Conservation (phyloP, 2,329 filamentous ascomycete species). For the Myotisia sp. region DNA sequence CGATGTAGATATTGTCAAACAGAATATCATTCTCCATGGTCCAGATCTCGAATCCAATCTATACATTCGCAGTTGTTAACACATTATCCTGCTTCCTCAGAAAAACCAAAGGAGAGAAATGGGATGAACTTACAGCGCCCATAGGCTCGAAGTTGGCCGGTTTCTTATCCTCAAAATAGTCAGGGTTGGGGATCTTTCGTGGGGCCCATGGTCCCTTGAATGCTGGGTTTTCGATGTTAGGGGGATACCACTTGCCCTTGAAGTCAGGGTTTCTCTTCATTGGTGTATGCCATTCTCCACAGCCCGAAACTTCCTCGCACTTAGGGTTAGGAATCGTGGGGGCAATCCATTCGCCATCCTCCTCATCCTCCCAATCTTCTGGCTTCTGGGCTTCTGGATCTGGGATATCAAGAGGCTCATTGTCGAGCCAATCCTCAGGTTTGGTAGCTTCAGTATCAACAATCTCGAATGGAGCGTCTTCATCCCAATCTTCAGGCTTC, state of each 20-base stretch:
- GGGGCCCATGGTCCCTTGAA: slow-evolving; percentile 96
- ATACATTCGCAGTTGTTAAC: slow-evolving; percentile 11
- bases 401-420: slow-evolving; percentile 66
- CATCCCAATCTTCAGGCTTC: slow-evolving; percentile 98
- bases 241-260: slow-evolving; percentile 97
- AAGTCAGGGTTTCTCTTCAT: slow-evolving; percentile 89
- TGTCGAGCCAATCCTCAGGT: slow-evolving; percentile 91
- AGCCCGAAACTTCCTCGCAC: slow-evolving; percentile 84
- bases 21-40: slow-evolving; percentile 99
- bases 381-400: slow-evolving; percentile 96
- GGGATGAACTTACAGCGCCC: slow-evolving; percentile 59
- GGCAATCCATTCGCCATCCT: slow-evolving; percentile 93
- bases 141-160: slow-evolving; percentile 96
- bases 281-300: slow-evolving; percentile 82
- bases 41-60: slow-evolving; percentile 99
- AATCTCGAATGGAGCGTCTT: slow-evolving; percentile 94
- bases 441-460: slow-evolving; percentile 81
- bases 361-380: slow-evolving; percentile 98
- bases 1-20: slow-evolving; percentile 99
- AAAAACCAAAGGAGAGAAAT: not conserved
- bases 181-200: slow-evolving; percentile 91
- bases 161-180: slow-evolving; percentile 93
- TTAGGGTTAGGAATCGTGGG: slow-evolving; percentile 90
- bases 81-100: too few species aligned
- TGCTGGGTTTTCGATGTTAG: slow-evolving; percentile 86